Evolutionary conservation across 306 rosid genomes (phyloP).

Genomic region (Malus orientalis): DNA sequence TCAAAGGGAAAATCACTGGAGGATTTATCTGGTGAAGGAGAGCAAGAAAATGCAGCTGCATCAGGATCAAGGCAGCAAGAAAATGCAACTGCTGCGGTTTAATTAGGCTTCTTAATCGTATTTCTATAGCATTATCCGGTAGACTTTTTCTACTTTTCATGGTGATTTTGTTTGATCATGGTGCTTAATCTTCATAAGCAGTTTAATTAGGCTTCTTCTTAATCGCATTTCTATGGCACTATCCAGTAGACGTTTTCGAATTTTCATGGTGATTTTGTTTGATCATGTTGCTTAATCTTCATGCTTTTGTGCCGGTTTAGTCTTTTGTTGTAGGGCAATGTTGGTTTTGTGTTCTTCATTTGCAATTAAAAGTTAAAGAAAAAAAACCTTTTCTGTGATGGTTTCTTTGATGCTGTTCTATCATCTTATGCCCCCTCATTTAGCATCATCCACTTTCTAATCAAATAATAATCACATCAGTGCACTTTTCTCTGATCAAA

Average conservation of each 20-base stretch:
- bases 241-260: neutral
- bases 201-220: neutral
- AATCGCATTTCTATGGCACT: neutral
- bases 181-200: neutral
- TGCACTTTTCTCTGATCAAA: neutral
- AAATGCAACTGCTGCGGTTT: conserved; percentile 19
- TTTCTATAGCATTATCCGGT: neutral
- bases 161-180: neutral
- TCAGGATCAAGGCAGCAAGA: conserved; percentile 32
- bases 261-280: neutral
- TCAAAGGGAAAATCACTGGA: conserved; percentile 77
- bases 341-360: neutral
- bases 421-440: neutral
- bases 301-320: neutral
- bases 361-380: neutral
- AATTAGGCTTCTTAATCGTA: neutral
- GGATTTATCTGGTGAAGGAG: conserved; percentile 69
- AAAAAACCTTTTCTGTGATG: neutral
- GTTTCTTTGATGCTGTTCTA: neutral
- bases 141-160: neutral
- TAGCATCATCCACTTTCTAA: neutral
- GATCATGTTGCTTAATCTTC: neutral
- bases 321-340: neutral
- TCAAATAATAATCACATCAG: neutral
- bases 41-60: conserved; percentile 29